Evolutionary conservation across 2,329 filamentous ascomycete genomes (phyloP), one percentile per base, ranked within the genome.

Genomic region (Xylaria hypoxylon): DNA sequence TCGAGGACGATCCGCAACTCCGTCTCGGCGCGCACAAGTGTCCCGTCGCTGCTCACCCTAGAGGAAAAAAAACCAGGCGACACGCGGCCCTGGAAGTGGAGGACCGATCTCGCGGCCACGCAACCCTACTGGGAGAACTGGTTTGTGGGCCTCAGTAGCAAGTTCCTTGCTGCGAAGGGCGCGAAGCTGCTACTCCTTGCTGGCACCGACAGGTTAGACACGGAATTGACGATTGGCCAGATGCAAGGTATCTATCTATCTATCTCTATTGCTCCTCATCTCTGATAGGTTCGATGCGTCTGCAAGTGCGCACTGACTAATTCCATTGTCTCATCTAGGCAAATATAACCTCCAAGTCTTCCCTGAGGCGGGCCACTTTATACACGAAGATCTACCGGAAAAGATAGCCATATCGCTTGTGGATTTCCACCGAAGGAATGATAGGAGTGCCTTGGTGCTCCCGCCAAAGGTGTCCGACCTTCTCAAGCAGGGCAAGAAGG

Each of bases 271-370:
- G 3, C 38, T 6, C 15, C 33, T 22, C 33, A n/a, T 45, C 24
- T 5, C 47, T 79, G 11, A 24, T 6, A 33, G 13, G 56, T 8
- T 15, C 6, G 22, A 48, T 33, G 22, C 10, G 8, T 10, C 22
- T 13, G 8, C 28, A 31, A 55, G 24, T 45, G 19, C 11, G 10
- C 11, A 2, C 4, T 44, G 13, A 53, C 63, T 64, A 26, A 63
- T 45, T 33, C 10, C 8, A 31, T n/a, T 17, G 2, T 55, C 19
- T 51, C 26, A 17, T 42, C 31, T 62, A 89, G 91, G 94, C 5
- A 98, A 98, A 84, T 99, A 98, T 77, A 94, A 97, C 64, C 83
- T 99, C 51, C 92, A 97, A 73, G 94, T 99, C 6, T 92, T 98
- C 73, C 94, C 96, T 0, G 93, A 97, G 77, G 94, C 96, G 1